These are phyloP conservation scores for Metarhizium humberi DNA, from an alignment of 2,329 filamentous ascomycete genomes.

Conservation along the genomic window DNA sequence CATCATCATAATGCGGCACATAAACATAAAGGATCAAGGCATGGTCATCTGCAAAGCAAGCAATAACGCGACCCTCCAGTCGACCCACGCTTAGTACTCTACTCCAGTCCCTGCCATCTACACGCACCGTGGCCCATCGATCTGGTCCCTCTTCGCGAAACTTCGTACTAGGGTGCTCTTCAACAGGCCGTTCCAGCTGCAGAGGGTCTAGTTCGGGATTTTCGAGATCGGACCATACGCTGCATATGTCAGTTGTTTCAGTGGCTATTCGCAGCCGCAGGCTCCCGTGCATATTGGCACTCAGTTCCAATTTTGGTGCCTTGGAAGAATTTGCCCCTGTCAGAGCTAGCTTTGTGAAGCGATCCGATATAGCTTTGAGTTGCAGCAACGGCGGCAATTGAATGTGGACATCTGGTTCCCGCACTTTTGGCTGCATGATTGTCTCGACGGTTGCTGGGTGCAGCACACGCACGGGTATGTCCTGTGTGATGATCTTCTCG, in stretches of 20 bases:
- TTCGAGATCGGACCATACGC: constrained; percentile 73
- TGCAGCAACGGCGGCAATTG: constrained; percentile 79
- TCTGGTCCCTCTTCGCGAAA: constrained; percentile 71
- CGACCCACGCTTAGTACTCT: constrained; percentile 86
- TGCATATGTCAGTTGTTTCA: constrained; percentile 76
- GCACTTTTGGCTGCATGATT: constrained; percentile 85
- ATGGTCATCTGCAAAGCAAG: constrained; percentile 75
- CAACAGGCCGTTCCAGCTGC: constrained; percentile 62
- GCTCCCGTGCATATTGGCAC: constrained; percentile 90
- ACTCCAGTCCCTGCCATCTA: constrained; percentile 93
- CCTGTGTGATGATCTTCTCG: constrained; percentile 88
- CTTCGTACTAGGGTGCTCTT: constrained; percentile 71
- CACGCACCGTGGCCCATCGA: constrained; percentile 79
- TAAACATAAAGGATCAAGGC: constrained; percentile 80
- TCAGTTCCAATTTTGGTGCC: constrained; percentile 68
- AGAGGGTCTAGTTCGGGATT: constrained; percentile 81
- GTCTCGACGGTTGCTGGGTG: constrained; percentile 75
- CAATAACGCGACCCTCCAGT: constrained; percentile 83
- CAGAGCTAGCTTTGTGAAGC: constrained; percentile 79
- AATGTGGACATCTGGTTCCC: constrained; percentile 91
- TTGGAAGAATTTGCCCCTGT: constrained; percentile 30
- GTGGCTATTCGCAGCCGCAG: constrained; percentile 72
- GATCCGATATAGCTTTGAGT: constrained; percentile 87
- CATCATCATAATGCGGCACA: constrained; percentile 60
- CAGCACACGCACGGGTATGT: constrained; percentile 89